These are phyloP conservation scores for Theileria equi DNA, from an alignment of 169 alveolate species.

Conservation along the genomic window DNA sequence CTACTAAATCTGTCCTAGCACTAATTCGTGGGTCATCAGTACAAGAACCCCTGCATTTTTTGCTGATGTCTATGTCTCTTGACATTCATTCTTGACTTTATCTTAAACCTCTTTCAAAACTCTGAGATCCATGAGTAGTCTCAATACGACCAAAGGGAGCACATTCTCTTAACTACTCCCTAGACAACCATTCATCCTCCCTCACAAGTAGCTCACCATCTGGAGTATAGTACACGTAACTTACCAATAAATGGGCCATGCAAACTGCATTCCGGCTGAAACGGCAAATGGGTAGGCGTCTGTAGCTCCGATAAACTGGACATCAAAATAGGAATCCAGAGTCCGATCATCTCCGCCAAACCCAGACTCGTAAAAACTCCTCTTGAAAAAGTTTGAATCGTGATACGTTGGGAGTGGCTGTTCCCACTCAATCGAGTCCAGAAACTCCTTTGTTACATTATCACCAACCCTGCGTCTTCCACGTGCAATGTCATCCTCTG, in stretches of 20 bases:
- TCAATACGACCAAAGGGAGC: too few relatives aligned
- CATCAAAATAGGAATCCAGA: conserved; percentile 75
- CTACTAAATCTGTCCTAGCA: too few relatives aligned
- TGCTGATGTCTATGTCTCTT: too few relatives aligned
- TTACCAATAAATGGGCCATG: conserved; percentile 80
- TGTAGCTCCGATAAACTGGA: conserved; percentile 80
- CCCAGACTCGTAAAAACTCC: conserved; percentile 75
- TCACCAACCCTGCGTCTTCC: conserved; percentile 74
- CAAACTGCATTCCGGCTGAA: conserved; percentile 76
- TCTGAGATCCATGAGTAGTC: too few relatives aligned
- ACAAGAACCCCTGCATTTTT: too few relatives aligned
- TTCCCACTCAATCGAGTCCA: conserved; percentile 75
- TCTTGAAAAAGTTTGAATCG: conserved; percentile 70
- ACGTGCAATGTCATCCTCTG: conserved; percentile 74
- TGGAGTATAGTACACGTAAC: too few relatives aligned
- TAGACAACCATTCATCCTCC: too few relatives aligned
- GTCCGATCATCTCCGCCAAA: conserved; percentile 69
- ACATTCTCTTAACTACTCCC: too few relatives aligned
- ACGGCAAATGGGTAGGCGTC: conserved; percentile 76
- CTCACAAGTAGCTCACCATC: too few relatives aligned
- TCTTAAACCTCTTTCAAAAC: too few relatives aligned
- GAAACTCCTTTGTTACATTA: conserved; percentile 62
- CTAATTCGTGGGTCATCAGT: too few relatives aligned
- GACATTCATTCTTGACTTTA: too few relatives aligned
- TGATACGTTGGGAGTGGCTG: conserved; percentile 62